Conservation (phyloP, 2,329 filamentous ascomycete species). For the Penicillium hesseltinei region DNA sequence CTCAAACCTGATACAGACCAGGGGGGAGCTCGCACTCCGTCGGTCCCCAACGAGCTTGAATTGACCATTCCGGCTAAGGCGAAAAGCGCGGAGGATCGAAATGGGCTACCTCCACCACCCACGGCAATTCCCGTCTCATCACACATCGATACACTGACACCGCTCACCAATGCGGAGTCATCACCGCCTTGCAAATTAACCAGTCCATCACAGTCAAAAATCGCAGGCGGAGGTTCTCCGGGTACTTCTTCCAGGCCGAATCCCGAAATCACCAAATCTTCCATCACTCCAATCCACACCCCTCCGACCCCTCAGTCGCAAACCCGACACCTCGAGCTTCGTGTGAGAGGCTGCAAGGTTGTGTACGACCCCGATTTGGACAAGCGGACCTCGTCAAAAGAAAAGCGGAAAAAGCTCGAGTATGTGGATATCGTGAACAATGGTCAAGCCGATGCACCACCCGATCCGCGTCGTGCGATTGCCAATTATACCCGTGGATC, state of each 20-base stretch:
- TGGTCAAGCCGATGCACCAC: constrained; percentile 63
- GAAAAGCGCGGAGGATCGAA: constrained; percentile 66
- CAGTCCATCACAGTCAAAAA: constrained; percentile 52
- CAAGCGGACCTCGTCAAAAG: constrained; percentile 55
- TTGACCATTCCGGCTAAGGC: constrained; percentile 72
- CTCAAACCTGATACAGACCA: constrained; percentile 14
- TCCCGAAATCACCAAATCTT: constrained; percentile 30
- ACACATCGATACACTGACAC: constrained; percentile 57
- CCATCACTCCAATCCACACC: constrained; percentile 44
- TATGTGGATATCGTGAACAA: constrained; percentile 52
- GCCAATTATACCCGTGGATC: constrained; percentile 60
- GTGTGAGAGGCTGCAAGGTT: constrained; percentile 58
- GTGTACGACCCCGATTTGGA: constrained; percentile 65
- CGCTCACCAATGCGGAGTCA: constrained; percentile 65
- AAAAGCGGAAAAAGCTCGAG: constrained; percentile 53
- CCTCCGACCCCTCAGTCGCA: constrained; percentile 49
- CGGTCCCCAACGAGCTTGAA: constrained; percentile 60
- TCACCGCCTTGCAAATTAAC: constrained; percentile 58
- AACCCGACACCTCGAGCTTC: constrained; percentile 49
- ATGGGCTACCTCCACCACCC: constrained; percentile 48
- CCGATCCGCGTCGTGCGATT: constrained; percentile 77
- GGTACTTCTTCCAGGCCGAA: constrained; percentile 31
- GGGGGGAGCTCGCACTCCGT: constrained; percentile 16
- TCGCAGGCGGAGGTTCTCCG: constrained; percentile 32
- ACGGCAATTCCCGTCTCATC: constrained; percentile 58